phyloP scores from a whole-genome alignment of 306 rosid species.

The Prinsepia uniflora region DNA sequence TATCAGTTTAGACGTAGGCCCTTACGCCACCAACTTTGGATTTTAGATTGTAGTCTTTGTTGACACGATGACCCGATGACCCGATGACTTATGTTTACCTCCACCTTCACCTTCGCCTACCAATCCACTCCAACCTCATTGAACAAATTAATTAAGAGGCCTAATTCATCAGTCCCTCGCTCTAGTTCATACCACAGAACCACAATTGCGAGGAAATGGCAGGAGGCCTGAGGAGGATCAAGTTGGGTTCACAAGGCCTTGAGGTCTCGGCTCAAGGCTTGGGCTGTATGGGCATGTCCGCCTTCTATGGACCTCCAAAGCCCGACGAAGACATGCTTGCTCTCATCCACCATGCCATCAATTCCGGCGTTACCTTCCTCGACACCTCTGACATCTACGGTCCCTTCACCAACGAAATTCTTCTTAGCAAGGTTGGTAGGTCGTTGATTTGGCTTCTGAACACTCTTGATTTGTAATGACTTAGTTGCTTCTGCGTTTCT shows the following conservation, averaged over 20 bases:
- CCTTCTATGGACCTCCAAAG: conserved; percentile 56
- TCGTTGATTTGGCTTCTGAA: background rate
- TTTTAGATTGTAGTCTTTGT: no score
- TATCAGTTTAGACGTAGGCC: no score
- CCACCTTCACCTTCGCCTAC: no score
- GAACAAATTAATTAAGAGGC: no score
- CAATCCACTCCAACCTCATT: no score
- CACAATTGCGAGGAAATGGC: conserved; percentile 21
- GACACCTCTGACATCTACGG: conserved; percentile 65
- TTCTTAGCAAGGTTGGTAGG: conserved; percentile 41
- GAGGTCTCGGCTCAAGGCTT: conserved; percentile 62
- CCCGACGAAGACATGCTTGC: conserved; percentile 63
- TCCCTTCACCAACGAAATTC: conserved; percentile 59
- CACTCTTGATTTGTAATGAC: background rate
- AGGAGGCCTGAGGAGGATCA: conserved; percentile 41
- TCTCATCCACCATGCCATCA: conserved; percentile 56
- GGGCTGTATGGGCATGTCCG: conserved; percentile 75
- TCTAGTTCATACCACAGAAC: background rate
- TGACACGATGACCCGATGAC: no score
- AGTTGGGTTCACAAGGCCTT: conserved; percentile 56
- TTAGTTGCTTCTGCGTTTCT: conserved; percentile 1
- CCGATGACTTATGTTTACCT: no score
- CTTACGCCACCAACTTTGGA: no score
- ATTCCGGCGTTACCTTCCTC: conserved; percentile 55
- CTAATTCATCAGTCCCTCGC: background rate